Conservation (phyloP, 1,139 yeast species). For the Suhomyces panamericanus region DNA sequence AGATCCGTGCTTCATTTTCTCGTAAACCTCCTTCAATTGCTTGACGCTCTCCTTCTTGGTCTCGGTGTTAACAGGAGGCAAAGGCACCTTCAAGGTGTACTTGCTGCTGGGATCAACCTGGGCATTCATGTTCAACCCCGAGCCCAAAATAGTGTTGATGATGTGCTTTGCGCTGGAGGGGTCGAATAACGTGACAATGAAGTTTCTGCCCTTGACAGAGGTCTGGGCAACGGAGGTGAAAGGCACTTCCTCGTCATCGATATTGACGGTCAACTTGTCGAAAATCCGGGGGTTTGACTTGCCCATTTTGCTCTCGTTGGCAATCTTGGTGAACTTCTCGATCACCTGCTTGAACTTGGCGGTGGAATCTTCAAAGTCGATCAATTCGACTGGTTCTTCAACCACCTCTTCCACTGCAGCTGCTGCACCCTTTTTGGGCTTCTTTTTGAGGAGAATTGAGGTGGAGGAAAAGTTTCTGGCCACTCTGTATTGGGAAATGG, state of each 20-base stretch:
- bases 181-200: conserved; percentile 79
- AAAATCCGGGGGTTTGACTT: conserved; percentile 66
- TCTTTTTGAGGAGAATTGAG: conserved; percentile 17
- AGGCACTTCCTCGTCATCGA: conserved; percentile 47
- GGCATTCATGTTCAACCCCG: conserved; percentile 76
- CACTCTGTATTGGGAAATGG: neutral
- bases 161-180: conserved; percentile 70
- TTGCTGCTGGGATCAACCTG: conserved; percentile 70
- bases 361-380: conserved; percentile 45
- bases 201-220: conserved; percentile 61
- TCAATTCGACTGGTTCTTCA: conserved; percentile 19
- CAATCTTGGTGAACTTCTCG: conserved; percentile 53
- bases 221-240: conserved; percentile 76
- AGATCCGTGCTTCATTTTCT: conserved; percentile 58
- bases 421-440: conserved; percentile 14
- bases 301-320: conserved; percentile 67
- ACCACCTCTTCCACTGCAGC: conserved; percentile 5
- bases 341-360: conserved; percentile 49
- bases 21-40: conserved; percentile 61
- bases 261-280: conserved; percentile 56
- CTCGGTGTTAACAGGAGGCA: conserved; percentile 77
- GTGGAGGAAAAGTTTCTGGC: conserved; percentile 4
- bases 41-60: conserved; percentile 59
- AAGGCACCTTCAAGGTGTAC: conserved; percentile 69
- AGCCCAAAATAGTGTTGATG: conserved; percentile 65